Conservation (phyloP, 2,329 filamentous ascomycete species). For the Stagonosporopsis vannaccii region DNA sequence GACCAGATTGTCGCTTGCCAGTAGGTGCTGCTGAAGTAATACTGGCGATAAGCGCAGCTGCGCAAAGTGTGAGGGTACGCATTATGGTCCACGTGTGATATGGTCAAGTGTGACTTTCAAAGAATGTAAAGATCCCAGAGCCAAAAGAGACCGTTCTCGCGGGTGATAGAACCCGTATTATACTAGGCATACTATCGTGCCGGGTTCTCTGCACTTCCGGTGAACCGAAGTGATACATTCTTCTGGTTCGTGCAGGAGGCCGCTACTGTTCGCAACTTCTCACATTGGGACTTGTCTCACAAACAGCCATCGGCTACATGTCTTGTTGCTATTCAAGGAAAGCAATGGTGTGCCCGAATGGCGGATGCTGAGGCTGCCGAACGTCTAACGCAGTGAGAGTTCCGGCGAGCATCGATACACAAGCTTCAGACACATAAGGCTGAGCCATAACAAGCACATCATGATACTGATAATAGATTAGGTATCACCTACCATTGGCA, state of each 20-base stretch:
- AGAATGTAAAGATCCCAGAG: background rate
- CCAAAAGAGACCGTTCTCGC: background rate
- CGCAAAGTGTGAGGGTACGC: conserved; percentile 31
- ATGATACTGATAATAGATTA: background rate
- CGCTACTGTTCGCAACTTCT: conserved; percentile 9
- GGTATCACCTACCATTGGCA: background rate
- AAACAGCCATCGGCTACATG: conserved; percentile 25
- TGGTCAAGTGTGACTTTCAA: background rate
- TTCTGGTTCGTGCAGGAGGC: background rate
- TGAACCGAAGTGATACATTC: conserved; percentile 11
- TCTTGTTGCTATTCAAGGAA: conserved; percentile 19
- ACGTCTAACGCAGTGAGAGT: conserved; percentile 7
- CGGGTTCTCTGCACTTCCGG: background rate
- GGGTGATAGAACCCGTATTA: background rate
- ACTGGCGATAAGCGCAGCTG: conserved; percentile 25
- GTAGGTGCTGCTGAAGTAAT: conserved; percentile 34
- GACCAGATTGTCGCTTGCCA: conserved; percentile 27
- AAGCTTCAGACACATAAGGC: conserved; percentile 16
- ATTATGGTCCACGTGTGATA: conserved; percentile 20
- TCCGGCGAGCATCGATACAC: conserved; percentile 11
- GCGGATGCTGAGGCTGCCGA: conserved; percentile 26
- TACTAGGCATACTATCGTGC: conserved; percentile 13
- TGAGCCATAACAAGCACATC: conserved; percentile 8
- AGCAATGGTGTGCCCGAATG: conserved; percentile 17
- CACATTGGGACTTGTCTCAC: conserved; percentile 14